Evolutionary conservation across 176 grass and related monocot genomes (phyloP).

Genomic region (Triticum urartu): DNA sequence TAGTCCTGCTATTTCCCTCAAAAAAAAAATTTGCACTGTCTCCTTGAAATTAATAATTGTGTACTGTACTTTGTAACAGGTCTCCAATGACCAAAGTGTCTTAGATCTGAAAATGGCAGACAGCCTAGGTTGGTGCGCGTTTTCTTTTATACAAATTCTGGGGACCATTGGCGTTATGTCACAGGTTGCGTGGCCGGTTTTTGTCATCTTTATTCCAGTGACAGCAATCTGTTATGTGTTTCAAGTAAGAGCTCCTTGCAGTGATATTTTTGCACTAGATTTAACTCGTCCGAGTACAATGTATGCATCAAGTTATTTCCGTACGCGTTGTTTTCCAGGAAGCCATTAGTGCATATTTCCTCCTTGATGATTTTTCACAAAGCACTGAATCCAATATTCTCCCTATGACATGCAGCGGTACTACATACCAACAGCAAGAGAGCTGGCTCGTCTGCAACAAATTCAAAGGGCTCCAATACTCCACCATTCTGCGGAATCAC

Average conservation of each 20-base stretch:
- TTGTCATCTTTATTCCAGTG: constrained; percentile 90
- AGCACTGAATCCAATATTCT: constrained; percentile 31
- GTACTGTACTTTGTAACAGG: constrained; percentile 44
- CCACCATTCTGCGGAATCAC: constrained; percentile 90
- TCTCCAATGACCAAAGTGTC: constrained; percentile 87
- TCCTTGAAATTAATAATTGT: constrained; percentile 7
- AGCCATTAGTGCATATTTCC: constrained; percentile 1
- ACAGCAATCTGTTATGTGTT: constrained; percentile 62
- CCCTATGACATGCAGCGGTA: constrained; percentile 68
- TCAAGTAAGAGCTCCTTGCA: constrained; percentile 64
- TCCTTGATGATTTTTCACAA: constrained; percentile 21
- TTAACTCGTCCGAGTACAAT: background rate
- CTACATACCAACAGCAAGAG: constrained; percentile 92
- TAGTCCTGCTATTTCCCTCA: too few species aligned
- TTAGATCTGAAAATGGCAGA: constrained; percentile 78
- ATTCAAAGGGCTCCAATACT: constrained; percentile 96
- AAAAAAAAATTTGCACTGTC: background rate
- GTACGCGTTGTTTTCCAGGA: background rate
- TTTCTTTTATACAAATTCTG: constrained; percentile 81
- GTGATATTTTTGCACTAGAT: background rate
- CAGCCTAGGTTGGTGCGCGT: constrained; percentile 77
- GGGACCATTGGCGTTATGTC: constrained; percentile 95
- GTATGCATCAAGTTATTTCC: constrained; percentile 2
- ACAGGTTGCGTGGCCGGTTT: constrained; percentile 94
- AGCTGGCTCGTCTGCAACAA: constrained; percentile 73